Base-by-base conservation (phyloP, 2,329 filamentous ascomycete genomes). In the Aspergillus pseudoviridinutans region DNA sequence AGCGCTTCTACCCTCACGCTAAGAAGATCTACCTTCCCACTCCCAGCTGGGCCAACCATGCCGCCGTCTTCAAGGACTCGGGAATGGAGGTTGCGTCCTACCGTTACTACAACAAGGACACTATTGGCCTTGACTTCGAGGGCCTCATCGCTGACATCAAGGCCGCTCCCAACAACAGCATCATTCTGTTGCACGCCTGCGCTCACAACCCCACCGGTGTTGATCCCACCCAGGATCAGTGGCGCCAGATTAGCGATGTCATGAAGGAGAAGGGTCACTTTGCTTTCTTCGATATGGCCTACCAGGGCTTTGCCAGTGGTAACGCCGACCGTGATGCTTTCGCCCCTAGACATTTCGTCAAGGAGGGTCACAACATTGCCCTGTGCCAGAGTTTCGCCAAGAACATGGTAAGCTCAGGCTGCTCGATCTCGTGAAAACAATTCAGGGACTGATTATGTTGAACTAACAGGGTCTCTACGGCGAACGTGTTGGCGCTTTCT, bases 281-380 rank as follows among this genome's bases (percentile, higher is more conserved):
- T 76, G 87, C 91, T 69, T 97, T 99, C 86, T 99, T 97, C 81
- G 93, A 97, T 78, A 97, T 97, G 92, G 93, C 93, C 64, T 99
- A 99, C 84, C 93, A 99, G 81, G 93, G 93, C 69, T 97, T 99
- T 73, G 93, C 93, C 68, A 94, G 89, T 64, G 93, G 93, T 67
- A 86, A 96, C 79, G 94, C 90, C 64, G 86, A 95, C 82, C 87
- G 87, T 78, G 93, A 99, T 75, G 94, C 94, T 63, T 97, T 93
- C 74, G 91, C 94, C 60, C 84, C 97, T 66, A 87, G 94, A 66
- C 84, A 97, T 83, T 99, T 99, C 76, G 87, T 97, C 75, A 84
- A 91, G 79, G 82, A 97, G 80, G 93, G 93, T 69, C 92, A 96
- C 82, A 86, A 91, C 73, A 86, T 94, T 73, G 87, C 87, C 72